These are phyloP conservation scores for Podaxis pistillaris DNA, from an alignment of 768 basidiomycete species.

Conservation along the genomic window DNA sequence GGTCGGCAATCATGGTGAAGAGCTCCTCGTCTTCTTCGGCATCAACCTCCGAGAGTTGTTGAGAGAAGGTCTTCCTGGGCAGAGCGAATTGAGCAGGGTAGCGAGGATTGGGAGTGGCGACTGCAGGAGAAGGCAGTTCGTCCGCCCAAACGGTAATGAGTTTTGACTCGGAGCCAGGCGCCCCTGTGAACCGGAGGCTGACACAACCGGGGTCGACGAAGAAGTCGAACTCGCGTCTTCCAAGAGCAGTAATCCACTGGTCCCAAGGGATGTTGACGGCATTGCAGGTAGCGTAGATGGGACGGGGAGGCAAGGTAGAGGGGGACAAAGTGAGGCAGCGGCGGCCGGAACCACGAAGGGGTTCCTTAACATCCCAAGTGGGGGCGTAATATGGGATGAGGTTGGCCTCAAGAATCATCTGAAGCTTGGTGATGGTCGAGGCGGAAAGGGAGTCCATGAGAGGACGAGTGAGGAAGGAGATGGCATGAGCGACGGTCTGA, in stretches of 20 bases:
- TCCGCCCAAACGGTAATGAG: conserved; percentile 71
- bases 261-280: conserved; percentile 75
- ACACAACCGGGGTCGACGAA: conserved; percentile 81
- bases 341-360: conserved; percentile 65
- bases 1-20: conserved; percentile 72
- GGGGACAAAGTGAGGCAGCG: conserved; percentile 77
- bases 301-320: conserved; percentile 63
- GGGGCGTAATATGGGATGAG: conserved; percentile 66
- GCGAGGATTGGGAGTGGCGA: conserved; percentile 24
- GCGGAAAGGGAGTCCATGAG: conserved; percentile 57
- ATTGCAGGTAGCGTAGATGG: conserved; percentile 70
- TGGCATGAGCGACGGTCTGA: conserved; percentile 69
- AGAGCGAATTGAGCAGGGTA: conserved; percentile 21
- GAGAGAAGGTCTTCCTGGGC: conserved; percentile 61
- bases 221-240: conserved; percentile 71
- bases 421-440: conserved; percentile 64
- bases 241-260: conserved; percentile 73
- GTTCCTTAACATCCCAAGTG: conserved; percentile 64
- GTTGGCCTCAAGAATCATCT: conserved; percentile 70
- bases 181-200: conserved; percentile 53
- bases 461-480: conserved; percentile 70
- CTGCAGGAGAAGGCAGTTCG: conserved; percentile 34
- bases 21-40: conserved; percentile 69
- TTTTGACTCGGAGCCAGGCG: conserved; percentile 29
- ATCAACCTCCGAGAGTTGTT: conserved; percentile 73